phyloP scores from a whole-genome alignment of 2,329 filamentous ascomycete species.

The Alternaria triticimaculans region DNA sequence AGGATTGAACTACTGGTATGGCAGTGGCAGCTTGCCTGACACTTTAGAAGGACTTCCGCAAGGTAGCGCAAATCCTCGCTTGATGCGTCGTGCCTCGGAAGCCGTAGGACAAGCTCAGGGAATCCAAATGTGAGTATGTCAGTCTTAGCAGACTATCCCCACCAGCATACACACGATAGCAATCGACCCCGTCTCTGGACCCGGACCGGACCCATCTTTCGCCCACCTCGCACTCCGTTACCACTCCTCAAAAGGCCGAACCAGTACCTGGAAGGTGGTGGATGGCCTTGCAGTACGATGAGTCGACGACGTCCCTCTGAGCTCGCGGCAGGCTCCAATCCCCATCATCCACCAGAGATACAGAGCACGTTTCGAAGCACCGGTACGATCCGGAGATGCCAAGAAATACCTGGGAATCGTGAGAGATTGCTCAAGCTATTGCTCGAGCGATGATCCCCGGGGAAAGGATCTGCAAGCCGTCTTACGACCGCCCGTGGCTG shows the following conservation, averaged over 20 bases:
- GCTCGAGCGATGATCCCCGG: constrained; percentile 10
- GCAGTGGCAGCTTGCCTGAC: constrained; percentile 39
- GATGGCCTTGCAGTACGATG: background rate
- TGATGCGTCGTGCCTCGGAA: constrained; percentile 44
- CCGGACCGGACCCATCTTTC: constrained; percentile 1
- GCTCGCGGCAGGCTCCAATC: background rate
- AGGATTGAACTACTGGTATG: constrained; percentile 46
- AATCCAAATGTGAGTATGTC: constrained; percentile 38
- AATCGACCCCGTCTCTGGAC: background rate
- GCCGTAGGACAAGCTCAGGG: constrained; percentile 36
- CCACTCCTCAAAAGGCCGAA: background rate
- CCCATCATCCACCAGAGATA: background rate
- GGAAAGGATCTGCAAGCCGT: constrained; percentile 28
- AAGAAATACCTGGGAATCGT: constrained; percentile 26
- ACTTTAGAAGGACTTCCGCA: constrained; percentile 34
- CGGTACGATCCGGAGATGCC: constrained; percentile 22
- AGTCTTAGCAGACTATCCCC: constrained; percentile 1
- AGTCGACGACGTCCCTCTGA: background rate
- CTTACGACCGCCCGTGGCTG: constrained; percentile 7
- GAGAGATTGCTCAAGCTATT: constrained; percentile 9
- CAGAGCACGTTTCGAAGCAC: background rate
- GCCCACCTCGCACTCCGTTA: background rate
- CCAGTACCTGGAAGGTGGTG: background rate
- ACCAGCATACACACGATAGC: constrained; percentile 1
- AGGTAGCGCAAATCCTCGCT: constrained; percentile 31